These are phyloP conservation scores for Nemania sp. DNA, from an alignment of 2,329 filamentous ascomycete genomes.

Conservation along the genomic window DNA sequence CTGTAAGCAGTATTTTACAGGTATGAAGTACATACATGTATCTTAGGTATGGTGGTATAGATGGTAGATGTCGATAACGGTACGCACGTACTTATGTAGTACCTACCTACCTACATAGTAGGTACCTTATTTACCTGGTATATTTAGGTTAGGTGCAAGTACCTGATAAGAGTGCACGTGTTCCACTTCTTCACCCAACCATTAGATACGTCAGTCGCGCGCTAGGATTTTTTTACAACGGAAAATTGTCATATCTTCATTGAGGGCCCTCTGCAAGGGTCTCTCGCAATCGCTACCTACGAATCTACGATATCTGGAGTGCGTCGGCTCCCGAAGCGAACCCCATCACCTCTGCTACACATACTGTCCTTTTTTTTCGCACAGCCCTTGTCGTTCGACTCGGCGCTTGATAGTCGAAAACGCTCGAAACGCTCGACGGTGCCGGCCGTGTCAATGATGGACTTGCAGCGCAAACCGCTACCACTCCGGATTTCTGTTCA, in stretches of 20 bases:
- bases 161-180: conserved; percentile 27
- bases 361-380: not conserved
- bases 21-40: too few relatives aligned
- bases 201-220: conserved; percentile 28
- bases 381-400: conserved; percentile 12
- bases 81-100: too few relatives aligned
- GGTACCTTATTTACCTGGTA: too few relatives aligned
- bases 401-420: conserved; percentile 6
- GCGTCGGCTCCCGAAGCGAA: conserved; percentile 3
- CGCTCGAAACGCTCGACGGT: conserved; percentile 24
- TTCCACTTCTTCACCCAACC: conserved; percentile 8
- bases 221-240: conserved; percentile 27
- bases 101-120: too few relatives aligned
- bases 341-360: conserved; percentile 8
- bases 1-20: too few relatives aligned
- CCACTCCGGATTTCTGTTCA: conserved; percentile 31
- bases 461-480: conserved; percentile 32
- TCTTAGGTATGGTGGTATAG: too few relatives aligned
- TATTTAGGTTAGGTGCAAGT: too few relatives aligned
- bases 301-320: not conserved
- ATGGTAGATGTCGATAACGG: too few relatives aligned
- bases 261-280: conserved; percentile 24
- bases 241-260: conserved; percentile 23
- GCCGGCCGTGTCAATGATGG: conserved; percentile 35
- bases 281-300: conserved; percentile 9